A percentile compares a stretch with the other conserved stretches of the same genome.
These are phyloP conservation scores for Pythium graminicola DNA, from an alignment of 352 stramenopile genomes.

Conservation along the genomic window DNA sequence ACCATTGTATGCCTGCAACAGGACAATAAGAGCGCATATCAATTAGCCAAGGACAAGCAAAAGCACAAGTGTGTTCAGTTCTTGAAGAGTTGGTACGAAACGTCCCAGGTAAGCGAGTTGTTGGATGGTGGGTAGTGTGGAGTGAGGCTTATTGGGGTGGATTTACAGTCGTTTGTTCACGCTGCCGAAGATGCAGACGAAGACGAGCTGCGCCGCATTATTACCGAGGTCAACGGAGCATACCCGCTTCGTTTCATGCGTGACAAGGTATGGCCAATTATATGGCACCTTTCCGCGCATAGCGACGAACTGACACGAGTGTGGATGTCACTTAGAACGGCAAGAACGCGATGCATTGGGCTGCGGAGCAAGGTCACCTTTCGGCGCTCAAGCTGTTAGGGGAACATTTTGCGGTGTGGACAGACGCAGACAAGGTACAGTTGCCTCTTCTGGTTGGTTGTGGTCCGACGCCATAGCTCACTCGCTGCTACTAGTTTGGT, in stretches of 20 bases:
- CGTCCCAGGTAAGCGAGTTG: conserved; percentile 50
- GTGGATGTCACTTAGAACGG: conserved; percentile 43
- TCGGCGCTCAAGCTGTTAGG: conserved; percentile 73
- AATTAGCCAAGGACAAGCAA: conserved; percentile 86
- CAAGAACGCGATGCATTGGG: conserved; percentile 86
- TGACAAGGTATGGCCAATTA: conserved; percentile 51
- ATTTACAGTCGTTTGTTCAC: conserved; percentile 67
- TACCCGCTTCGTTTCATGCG: conserved; percentile 77
- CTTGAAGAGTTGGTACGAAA: conserved; percentile 85
- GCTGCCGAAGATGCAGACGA: conserved; percentile 76
- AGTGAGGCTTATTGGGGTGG: neutral
- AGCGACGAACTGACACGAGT: neutral
- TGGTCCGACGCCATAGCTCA: no score
- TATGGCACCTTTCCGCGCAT: neutral
- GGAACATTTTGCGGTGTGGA: conserved; percentile 74
- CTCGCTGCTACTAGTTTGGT: conserved; percentile 76
- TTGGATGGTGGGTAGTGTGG: neutral
- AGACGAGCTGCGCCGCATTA: conserved; percentile 71
- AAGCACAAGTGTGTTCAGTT: conserved; percentile 85
- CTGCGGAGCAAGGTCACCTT: conserved; percentile 68
- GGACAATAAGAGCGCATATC: conserved; percentile 87
- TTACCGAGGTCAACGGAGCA: conserved; percentile 68
- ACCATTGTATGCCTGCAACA: no score
- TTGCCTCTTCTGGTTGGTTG: neutral
- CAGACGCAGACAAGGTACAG: conserved; percentile 66